Base-by-base conservation (phyloP, 495 filamentous ascomycete species). In the Thozetella sp. region DNA sequence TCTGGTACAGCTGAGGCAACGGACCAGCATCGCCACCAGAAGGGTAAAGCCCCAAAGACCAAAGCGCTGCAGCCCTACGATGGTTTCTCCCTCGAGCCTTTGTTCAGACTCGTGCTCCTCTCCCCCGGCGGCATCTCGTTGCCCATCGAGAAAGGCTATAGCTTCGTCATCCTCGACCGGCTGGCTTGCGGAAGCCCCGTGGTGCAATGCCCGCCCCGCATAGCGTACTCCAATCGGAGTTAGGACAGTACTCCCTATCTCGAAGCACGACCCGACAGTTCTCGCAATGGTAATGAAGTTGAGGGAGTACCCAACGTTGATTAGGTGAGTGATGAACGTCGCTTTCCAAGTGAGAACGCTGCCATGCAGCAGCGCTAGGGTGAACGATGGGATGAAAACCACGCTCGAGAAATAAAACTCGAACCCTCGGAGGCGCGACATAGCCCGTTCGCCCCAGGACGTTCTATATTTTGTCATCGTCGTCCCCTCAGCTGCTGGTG, bases 241-340 rank as follows among this genome's bases (percentile, higher is more conserved):
- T 10, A 76, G 67, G 13, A 76, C 17, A 57, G 84, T 62, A 66
- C 84, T 63, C 60, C 70, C 82, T 61, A 86, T 63, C 63, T 87
- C 85, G 9, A 83, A 79, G 12, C 80, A 37, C 4, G 83, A 82
- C 1, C 82, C 80, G 9, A 77, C 78, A 12, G 81, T 79, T 22
- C 84, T 69, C 61, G 83, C 82, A 17, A 75, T 56, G 15, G 83
- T 86, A 51, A 88, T 80, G 15, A 78, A 66, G 25, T 82, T 69
- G 1, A 83, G 66, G 10, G 70, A 83, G 60, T 84, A 86, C 3
- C 84, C 83, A 11, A 76, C 75, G 34, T 77, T 75, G 3, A 88
- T 76, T 15, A 88, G 68, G 58, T 86, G 87, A 1, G 84, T 86
- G 59, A 85, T 76, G 74, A 88, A 86, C 11, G 83, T 85, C 1